Base-by-base conservation (phyloP, 2,329 filamentous ascomycete genomes). In the Xylariaceae sp. region DNA sequence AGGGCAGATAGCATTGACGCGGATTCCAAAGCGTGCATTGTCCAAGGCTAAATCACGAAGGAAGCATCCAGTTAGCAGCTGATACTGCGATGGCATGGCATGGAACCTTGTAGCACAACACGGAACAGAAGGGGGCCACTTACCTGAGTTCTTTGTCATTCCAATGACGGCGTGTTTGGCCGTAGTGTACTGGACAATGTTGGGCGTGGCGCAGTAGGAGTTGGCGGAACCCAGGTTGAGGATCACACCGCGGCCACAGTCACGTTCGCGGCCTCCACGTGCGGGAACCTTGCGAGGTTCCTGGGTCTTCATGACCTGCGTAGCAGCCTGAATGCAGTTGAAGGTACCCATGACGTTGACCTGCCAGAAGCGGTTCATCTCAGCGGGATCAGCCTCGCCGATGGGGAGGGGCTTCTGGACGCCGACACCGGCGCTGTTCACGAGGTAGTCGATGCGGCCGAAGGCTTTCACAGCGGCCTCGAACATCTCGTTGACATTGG, bases 391-490 rank as follows among this genome's bases (percentile, higher is more conserved):
- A 10, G 47, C 54, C 3, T 57, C 50, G 0, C 44, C 57, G 13
- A 56, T 51, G 4, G 54, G 48, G 2, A 44, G 48, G 2, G 53
- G 52, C 41, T 60, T 52, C 53, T 60, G 53, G 4, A 60, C 53
- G 30, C 58, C 58, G 18, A 60, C 65, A 2, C 63, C 66, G 2
- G 64, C 65, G 49, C 54, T 60, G 48, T 66, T 57, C 0, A 67
- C 53, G 23, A 49, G 52, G 45, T 67, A 67, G 48, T 67, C 66
- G 15, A 67, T 61, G 47, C 63, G 63, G 0, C 61, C 63, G 18
- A 65, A 64, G 1, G 56, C 45, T 4, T 57, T 30, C 3, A 59
- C 53, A n/a, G 58, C 60, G 8, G 48, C 56, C 3, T 55, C 52
- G 5, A 66, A 53, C 4, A 62, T 58, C 0, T 34, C 6, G 37